These are phyloP conservation scores for Wilcoxina mikolae DNA, from an alignment of 495 filamentous ascomycete genomes.

Conservation along the genomic window DNA sequence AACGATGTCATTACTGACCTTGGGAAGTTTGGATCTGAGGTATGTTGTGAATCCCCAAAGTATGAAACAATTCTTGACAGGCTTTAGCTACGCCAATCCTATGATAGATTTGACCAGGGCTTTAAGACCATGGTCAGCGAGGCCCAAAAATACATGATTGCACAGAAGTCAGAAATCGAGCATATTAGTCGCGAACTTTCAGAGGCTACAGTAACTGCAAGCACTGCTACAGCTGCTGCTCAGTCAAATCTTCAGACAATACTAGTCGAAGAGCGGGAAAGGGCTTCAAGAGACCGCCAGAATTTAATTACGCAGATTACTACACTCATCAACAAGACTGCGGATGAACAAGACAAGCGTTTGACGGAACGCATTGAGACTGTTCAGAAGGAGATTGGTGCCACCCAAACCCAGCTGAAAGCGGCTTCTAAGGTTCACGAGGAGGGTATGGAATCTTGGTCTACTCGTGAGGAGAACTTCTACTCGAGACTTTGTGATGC, in stretches of 20 bases:
- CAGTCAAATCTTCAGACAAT: slow-evolving; percentile 54
- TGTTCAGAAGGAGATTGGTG: slow-evolving; percentile 32
- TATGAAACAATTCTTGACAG: slow-evolving; percentile 18
- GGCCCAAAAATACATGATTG: slow-evolving; percentile 51
- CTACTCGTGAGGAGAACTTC: slow-evolving; percentile 49
- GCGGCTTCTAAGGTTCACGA: slow-evolving; percentile 48
- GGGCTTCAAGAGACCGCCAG: slow-evolving; percentile 59
- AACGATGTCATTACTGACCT: slow-evolving; percentile 84
- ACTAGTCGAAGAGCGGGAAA: slow-evolving; percentile 58
- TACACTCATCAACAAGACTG: slow-evolving; percentile 54
- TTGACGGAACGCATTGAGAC: slow-evolving; percentile 45
- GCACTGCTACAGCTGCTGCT: slow-evolving; percentile 49
- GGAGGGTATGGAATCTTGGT: slow-evolving; percentile 62
- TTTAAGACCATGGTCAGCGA: slow-evolving; percentile 74
- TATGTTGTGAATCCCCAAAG: slow-evolving; percentile 26
- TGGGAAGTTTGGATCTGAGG: slow-evolving; percentile 60
- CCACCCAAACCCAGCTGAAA: slow-evolving; percentile 35
- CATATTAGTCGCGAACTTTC: slow-evolving; percentile 53
- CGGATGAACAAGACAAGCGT: slow-evolving; percentile 56
- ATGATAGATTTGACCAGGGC: slow-evolving; percentile 73
- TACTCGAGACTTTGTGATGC: slow-evolving; percentile 56
- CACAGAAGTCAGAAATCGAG: slow-evolving; percentile 68
- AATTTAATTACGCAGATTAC: slow-evolving; percentile 62
- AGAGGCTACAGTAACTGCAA: slow-evolving; percentile 43
- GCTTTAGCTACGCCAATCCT: slow-evolving; percentile 59